Conservation (phyloP, 129 eudicot species). For the Lactuca sativa region DNA sequence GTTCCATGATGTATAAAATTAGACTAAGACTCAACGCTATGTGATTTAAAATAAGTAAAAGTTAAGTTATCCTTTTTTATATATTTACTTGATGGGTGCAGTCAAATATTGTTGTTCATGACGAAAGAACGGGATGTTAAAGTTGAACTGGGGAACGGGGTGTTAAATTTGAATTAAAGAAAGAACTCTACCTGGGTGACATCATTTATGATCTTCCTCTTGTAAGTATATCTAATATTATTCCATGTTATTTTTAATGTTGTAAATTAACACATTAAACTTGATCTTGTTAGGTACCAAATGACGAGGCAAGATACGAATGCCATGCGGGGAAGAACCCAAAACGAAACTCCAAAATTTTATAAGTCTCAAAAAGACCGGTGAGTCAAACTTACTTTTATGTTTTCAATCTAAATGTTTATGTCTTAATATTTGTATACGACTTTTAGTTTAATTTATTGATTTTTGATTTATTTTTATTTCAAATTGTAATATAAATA, state of each 20-base stretch:
- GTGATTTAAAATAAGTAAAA: no score
- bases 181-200: conserved; percentile 50
- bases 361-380: conserved; percentile 47
- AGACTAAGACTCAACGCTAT: no score
- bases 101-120: conserved; percentile 54
- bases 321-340: conserved; percentile 44
- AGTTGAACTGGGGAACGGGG: no score
- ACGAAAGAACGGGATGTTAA: no score
- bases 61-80: neutral
- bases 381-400: conserved; percentile 31
- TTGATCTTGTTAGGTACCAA: conserved; percentile 41
- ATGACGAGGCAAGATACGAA: conserved; percentile 50
- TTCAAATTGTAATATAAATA: conserved; percentile 34
- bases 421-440: neutral
- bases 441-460: neutral
- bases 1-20: no score
- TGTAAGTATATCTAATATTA: conserved; percentile 34
- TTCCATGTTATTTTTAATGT: neutral
- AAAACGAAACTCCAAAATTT: conserved; percentile 53
- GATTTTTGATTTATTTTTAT: neutral
- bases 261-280: no score
- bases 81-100: conserved; percentile 15
- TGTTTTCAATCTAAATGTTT: neutral
- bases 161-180: conserved; percentile 30
- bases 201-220: conserved; percentile 80